phyloP scores from a whole-genome alignment of 2,329 filamentous ascomycete genomes.

The Colletotrichum euphorbiae region DNA sequence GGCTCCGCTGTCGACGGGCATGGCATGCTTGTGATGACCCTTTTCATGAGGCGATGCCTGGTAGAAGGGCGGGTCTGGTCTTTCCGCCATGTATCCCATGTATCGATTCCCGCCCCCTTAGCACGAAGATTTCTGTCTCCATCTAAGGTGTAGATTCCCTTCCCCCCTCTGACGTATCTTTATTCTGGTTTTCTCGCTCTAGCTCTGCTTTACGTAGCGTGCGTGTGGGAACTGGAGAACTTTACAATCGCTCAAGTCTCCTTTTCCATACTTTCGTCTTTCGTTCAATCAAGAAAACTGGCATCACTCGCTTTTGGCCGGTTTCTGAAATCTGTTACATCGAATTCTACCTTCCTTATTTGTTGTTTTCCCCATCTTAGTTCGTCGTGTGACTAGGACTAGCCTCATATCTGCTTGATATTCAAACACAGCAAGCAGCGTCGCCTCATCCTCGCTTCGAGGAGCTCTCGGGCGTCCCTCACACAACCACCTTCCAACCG shows the following conservation, averaged over 20 bases:
- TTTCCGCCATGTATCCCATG: constrained; percentile 30
- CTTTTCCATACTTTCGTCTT: constrained; percentile 34
- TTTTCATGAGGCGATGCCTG: constrained; percentile 36
- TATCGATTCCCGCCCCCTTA: constrained; percentile 32
- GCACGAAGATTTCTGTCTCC: constrained; percentile 36
- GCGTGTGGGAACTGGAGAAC: constrained; percentile 35
- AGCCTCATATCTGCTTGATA: constrained; percentile 22
- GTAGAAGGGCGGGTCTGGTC: constrained; percentile 31
- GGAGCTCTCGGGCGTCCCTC: constrained; percentile 35
- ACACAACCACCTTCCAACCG: constrained; percentile 14
- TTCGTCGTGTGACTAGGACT: neutral
- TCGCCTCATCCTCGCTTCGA: constrained; percentile 31
- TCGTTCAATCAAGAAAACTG: constrained; percentile 34
- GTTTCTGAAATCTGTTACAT: constrained; percentile 24
- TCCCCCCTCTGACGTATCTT: constrained; percentile 38
- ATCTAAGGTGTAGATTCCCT: constrained; percentile 28
- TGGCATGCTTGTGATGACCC: constrained; percentile 32
- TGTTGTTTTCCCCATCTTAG: neutral
- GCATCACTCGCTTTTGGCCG: constrained; percentile 38
- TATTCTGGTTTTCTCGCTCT: constrained; percentile 32
- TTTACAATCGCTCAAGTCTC: constrained; percentile 36
- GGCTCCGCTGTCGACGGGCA: constrained; percentile 37
- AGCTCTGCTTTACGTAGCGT: constrained; percentile 26
- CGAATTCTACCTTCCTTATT: constrained; percentile 15
- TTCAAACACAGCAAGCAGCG: neutral